phyloP scores from a whole-genome alignment of 2,329 filamentous ascomycete genomes.

The Canariomyces notabilis region DNA sequence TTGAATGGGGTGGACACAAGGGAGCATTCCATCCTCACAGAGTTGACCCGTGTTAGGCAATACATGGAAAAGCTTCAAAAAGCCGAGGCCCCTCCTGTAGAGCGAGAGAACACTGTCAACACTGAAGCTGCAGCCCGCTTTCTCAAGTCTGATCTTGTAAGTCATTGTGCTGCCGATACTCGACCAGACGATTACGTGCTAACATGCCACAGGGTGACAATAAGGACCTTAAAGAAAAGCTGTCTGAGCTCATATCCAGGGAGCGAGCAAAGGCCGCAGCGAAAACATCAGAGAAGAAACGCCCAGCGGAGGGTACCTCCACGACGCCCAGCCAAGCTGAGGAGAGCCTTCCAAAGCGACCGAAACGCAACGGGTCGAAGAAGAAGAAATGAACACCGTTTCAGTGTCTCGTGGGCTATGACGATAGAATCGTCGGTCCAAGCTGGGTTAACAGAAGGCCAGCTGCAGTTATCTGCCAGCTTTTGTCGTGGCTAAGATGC shows the following conservation, averaged over 20 bases:
- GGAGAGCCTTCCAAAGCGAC: constrained; percentile 15
- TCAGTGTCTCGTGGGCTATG: neutral
- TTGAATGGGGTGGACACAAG: constrained; percentile 77
- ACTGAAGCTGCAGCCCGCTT: constrained; percentile 76
- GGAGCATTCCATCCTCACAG: constrained; percentile 76
- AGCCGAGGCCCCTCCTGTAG: constrained; percentile 58
- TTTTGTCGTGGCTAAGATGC: too few species aligned
- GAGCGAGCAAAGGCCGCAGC: constrained; percentile 27
- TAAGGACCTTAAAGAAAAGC: constrained; percentile 45
- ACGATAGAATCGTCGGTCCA: neutral
- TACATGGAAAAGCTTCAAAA: constrained; percentile 91
- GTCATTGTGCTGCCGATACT: constrained; percentile 22
- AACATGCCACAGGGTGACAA: constrained; percentile 41
- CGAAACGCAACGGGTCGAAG: constrained; percentile 20
- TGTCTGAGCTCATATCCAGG: constrained; percentile 53
- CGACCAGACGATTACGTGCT: constrained; percentile 6
- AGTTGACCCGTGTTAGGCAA: constrained; percentile 79
- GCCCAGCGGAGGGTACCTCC: constrained; percentile 32
- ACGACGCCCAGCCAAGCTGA: constrained; percentile 38
- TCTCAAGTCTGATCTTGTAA: constrained; percentile 72
- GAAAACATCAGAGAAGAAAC: constrained; percentile 35
- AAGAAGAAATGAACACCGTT: constrained; percentile 18
- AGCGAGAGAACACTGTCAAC: constrained; percentile 55
- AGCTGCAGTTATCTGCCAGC: too few species aligned
- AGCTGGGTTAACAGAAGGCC: neutral